Evolutionary conservation across 768 basidiomycete genomes (phyloP).

Genomic region (Hygrocybe coccinea): DNA sequence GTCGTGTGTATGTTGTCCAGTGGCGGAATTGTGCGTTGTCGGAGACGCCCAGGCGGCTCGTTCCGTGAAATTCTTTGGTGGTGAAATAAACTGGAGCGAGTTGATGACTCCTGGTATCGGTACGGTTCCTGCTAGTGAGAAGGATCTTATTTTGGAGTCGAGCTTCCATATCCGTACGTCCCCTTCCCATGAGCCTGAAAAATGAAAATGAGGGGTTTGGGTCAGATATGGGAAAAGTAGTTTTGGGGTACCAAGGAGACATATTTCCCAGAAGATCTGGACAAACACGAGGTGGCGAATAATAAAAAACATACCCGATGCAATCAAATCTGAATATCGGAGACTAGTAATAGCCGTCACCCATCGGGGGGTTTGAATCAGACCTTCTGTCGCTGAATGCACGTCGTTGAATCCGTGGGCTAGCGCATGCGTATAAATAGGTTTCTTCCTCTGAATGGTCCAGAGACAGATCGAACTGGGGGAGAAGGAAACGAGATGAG

Average conservation of each 20-base stretch:
- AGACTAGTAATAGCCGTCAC: slow-evolving; percentile 79
- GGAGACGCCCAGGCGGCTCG: slow-evolving; percentile 32
- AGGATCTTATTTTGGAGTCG: slow-evolving; percentile 71
- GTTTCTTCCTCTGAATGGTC: slow-evolving; percentile 92
- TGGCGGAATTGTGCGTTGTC: slow-evolving; percentile 2
- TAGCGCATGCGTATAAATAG: slow-evolving; percentile 77
- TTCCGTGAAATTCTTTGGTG: slow-evolving; percentile 45
- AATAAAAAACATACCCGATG: slow-evolving; percentile 57
- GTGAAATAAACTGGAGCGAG: slow-evolving; percentile 73
- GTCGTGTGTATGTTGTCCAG: not conserved
- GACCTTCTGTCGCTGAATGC: slow-evolving; percentile 66
- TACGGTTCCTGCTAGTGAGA: slow-evolving; percentile 60
- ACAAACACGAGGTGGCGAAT: not conserved
- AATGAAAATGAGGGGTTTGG: not conserved
- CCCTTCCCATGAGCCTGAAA: slow-evolving; percentile 89
- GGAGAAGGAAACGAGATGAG: not conserved
- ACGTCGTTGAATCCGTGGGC: slow-evolving; percentile 82
- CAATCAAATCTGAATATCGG: slow-evolving; percentile 87
- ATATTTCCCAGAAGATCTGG: too few species aligned
- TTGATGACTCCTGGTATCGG: slow-evolving; percentile 80
- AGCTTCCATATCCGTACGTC: slow-evolving; percentile 87
- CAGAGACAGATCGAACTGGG: slow-evolving; percentile 86
- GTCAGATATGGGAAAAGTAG: not conserved
- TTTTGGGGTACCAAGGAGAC: too few species aligned
- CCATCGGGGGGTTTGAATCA: slow-evolving; percentile 81